phyloP scores from a whole-genome alignment of 2,329 filamentous ascomycete species.

The Aspergillus persii region DNA sequence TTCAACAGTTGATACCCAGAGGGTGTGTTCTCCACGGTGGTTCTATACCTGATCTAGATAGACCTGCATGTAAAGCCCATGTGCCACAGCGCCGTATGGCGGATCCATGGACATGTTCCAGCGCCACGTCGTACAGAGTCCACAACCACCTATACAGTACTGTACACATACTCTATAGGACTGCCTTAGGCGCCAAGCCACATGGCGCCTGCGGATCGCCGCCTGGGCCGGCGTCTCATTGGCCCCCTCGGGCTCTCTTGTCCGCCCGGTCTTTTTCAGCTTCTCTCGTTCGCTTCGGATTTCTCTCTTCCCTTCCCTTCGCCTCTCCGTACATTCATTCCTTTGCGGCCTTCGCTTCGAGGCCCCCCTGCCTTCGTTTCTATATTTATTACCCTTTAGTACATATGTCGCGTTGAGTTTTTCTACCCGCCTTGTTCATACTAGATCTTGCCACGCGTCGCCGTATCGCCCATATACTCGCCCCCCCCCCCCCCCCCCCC shows the following conservation, averaged over 20 bases:
- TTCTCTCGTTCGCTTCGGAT: slow-evolving; percentile 9
- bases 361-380: background rate
- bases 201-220: background rate
- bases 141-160: too few relatives aligned
- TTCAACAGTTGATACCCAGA: slow-evolving; percentile 14
- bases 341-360: slow-evolving; percentile 5
- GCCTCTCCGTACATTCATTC: background rate
- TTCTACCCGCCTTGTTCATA: slow-evolving; percentile 2
- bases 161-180: too few relatives aligned
- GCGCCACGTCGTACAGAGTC: too few relatives aligned
- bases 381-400: slow-evolving; percentile 6
- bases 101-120: background rate
- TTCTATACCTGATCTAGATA: background rate
- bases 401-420: slow-evolving; percentile 13
- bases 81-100: too few relatives aligned
- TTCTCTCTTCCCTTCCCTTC: slow-evolving; percentile 12
- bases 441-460: slow-evolving; percentile 6
- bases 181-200: background rate
- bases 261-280: slow-evolving; percentile 4
- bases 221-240: background rate
- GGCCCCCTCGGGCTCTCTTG: background rate
- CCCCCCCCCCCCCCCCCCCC: background rate
- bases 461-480: slow-evolving; percentile 5
- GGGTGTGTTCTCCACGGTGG: background rate
- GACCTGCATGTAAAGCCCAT: too few relatives aligned